Evolutionary conservation across 257 asterid genomes (phyloP), one percentile per base, ranked within the genome.

Genomic region (Penstemon eatonii): DNA sequence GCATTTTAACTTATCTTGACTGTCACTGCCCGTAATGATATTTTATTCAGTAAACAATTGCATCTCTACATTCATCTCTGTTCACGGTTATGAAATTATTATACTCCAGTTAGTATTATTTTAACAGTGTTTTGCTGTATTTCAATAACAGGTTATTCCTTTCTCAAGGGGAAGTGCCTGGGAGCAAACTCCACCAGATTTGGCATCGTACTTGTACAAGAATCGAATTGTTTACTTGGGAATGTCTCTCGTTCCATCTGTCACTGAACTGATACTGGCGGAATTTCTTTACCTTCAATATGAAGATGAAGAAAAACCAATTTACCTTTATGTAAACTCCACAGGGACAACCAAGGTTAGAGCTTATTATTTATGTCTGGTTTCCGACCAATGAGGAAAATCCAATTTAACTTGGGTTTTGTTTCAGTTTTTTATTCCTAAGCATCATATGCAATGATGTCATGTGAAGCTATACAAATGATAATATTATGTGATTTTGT

Each of bases 181-280:
- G 87, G 92, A 91, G 84, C 95, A 87, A 65, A 92, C 97, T 78
- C 97, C 99, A 7, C 97, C 99, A 66, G 99, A 94, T 86, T 84
- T 94, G 65, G 96, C 96, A 18, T 91, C 97, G 12, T 89, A 88
- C 86, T 77, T 91, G 74, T 91, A 75, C 78, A 82, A 81, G 81
- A 84, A 91, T 66, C 89, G 99, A 58, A 91, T 94, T 50, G 96
- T 94, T 65, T 94, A 91, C 84, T 75, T 93, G 92, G 99, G 99
- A 45, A 88, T 87, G 96, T 76, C 96, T 75, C 77, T 94, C 42
- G 93, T 89, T 82, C 96, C 99, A 66, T 83, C 96, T 40, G 99
- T 94, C 76, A 89, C 96, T n/a, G 97, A 94, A 81, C 74, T 94
- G 75, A 79, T 94, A 36, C 76, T 91, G 19, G 99, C 96, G 11